phyloP scores from a whole-genome alignment of 768 basidiomycete genomes.

The Porphyrellus cyaneotinctus region DNA sequence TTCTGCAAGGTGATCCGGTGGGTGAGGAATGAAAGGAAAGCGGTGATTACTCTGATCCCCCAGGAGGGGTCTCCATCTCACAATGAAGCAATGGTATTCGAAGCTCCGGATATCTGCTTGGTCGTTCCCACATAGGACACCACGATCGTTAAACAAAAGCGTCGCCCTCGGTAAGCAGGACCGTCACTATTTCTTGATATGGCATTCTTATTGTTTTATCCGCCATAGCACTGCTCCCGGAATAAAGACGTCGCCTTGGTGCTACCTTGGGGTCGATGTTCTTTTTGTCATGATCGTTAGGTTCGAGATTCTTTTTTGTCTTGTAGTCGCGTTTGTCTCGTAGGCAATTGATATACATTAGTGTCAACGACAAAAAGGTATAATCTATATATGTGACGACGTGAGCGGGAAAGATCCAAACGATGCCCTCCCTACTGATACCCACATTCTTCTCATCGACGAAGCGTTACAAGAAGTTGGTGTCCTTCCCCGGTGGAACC shows the following conservation, averaged over 20 bases:
- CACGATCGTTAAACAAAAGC: too few species aligned
- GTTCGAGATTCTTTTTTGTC: too few species aligned
- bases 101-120: background rate
- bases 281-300: too few species aligned
- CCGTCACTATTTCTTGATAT: too few species aligned
- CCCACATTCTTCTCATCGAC: background rate
- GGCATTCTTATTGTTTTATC: too few species aligned
- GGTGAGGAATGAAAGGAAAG: constrained; percentile 1
- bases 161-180: too few species aligned
- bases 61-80: background rate
- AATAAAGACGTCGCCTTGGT: too few species aligned
- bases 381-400: background rate
- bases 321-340: too few species aligned
- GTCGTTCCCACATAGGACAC: background rate
- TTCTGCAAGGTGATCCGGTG: background rate
- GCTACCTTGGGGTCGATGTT: too few species aligned
- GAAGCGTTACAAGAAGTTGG: background rate
- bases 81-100: background rate
- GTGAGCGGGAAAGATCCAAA: background rate
- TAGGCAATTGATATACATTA: too few species aligned
- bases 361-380: too few species aligned
- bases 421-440: background rate
- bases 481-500: background rate
- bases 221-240: too few species aligned
- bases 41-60: background rate